phyloP scores from a whole-genome alignment of 2,329 filamentous ascomycete species.

The Zopfia rhizophila region DNA sequence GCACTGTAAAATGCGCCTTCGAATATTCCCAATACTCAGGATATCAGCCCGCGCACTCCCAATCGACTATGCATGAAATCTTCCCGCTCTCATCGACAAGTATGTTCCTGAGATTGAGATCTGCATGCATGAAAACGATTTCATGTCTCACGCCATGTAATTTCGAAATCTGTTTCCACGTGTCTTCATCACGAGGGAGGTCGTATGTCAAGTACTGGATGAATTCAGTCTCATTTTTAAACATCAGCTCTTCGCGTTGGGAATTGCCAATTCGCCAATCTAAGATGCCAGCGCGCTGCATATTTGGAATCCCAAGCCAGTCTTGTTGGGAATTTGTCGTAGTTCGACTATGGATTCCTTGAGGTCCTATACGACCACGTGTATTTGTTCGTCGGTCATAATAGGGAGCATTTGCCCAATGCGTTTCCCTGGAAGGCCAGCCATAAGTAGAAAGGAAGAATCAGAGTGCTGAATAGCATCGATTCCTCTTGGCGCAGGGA shows the following conservation, averaged over 20 bases:
- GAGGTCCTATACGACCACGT: conserved; percentile 20
- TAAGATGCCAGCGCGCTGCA: conserved; percentile 29
- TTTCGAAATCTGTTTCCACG: conserved; percentile 16
- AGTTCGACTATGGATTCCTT: conserved; percentile 22
- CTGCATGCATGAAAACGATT: conserved; percentile 33
- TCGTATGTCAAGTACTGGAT: conserved; percentile 20
- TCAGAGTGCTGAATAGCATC: conserved; percentile 20
- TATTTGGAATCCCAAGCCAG: conserved; percentile 20
- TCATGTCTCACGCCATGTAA: conserved; percentile 26
- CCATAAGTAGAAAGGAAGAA: conserved; percentile 30
- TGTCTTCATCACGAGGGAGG: conserved; percentile 24
- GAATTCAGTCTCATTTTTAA: conserved; percentile 22
- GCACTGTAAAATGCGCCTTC: conserved; percentile 26
- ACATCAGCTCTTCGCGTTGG: conserved; percentile 17
- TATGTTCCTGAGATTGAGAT: conserved; percentile 33
- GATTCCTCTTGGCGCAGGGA: conserved; percentile 23
- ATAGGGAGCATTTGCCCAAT: conserved; percentile 23
- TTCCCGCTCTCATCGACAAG: conserved; percentile 28
- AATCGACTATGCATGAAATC: conserved; percentile 35
- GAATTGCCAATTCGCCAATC: conserved; percentile 30
- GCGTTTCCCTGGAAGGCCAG: conserved; percentile 15
- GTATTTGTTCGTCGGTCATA: conserved; percentile 26
- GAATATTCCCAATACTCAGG: conserved; percentile 36
- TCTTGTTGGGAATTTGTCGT: conserved; percentile 26
- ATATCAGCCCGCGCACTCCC: conserved; percentile 37